Percentiles rank a stretch among this genome's conserved stretches.
Evolutionary conservation across 805 yeast genomes (phyloP).

Genomic region (Blastobotrys chiropterorum): DNA sequence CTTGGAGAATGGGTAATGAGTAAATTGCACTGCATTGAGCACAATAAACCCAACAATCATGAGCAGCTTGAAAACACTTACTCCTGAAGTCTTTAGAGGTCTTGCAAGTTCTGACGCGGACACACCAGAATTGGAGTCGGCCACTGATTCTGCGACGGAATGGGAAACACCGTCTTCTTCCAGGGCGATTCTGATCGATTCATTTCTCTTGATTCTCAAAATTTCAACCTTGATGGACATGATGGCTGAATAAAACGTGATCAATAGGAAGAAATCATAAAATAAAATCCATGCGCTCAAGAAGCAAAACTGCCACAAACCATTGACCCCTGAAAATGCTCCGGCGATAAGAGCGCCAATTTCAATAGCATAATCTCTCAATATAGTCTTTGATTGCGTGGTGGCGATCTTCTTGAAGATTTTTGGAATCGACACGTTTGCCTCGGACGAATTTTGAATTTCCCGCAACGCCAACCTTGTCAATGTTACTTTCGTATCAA

Average conservation of each 20-base stretch:
- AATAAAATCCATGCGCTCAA: slow-evolving; percentile 63
- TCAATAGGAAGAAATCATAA: slow-evolving; percentile 65
- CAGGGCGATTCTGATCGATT: slow-evolving; percentile 67
- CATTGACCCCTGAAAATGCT: slow-evolving; percentile 57
- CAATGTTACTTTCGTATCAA: slow-evolving; percentile 73
- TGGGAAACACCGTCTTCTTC: slow-evolving; percentile 90
- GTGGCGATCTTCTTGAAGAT: slow-evolving; percentile 33
- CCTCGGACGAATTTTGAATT: slow-evolving; percentile 16
- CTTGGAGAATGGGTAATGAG: slow-evolving; percentile 16
- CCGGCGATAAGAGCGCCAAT: slow-evolving; percentile 55
- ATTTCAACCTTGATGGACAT: slow-evolving; percentile 86
- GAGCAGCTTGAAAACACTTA: slow-evolving; percentile 25
- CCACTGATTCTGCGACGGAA: slow-evolving; percentile 66
- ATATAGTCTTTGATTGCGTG: slow-evolving; percentile 44
- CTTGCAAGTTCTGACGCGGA: slow-evolving; percentile 13
- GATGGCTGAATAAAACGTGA: slow-evolving; percentile 78
- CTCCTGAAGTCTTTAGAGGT: slow-evolving; percentile 5
- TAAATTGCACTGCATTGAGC: slow-evolving; percentile 33
- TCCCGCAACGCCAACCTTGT: slow-evolving; percentile 40
- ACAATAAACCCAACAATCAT: slow-evolving; percentile 30
- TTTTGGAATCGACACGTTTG: slow-evolving; percentile 30
- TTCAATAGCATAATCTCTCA: slow-evolving; percentile 73
- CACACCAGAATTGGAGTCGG: slow-evolving; percentile 28
- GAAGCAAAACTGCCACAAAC: slow-evolving; percentile 74
- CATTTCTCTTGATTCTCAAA: slow-evolving; percentile 73